A percentile compares a stretch with the other conserved stretches of the same genome.
phyloP scores from a whole-genome alignment of 2,329 filamentous ascomycete species.

The Verticillium nubilum region DNA sequence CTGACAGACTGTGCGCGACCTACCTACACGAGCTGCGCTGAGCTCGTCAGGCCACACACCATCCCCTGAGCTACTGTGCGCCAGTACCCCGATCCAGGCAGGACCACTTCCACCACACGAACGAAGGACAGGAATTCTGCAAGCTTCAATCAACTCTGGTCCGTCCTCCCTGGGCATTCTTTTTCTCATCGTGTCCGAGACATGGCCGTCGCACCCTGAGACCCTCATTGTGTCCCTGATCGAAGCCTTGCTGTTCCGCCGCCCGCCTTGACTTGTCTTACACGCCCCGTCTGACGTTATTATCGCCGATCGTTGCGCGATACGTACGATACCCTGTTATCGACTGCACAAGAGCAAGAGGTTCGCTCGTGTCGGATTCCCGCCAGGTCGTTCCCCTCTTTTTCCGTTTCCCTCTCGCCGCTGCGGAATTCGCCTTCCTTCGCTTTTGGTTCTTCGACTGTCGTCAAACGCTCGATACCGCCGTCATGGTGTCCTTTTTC shows the following conservation, averaged over 20 bases:
- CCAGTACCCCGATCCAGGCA: background rate
- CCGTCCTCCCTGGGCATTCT: background rate
- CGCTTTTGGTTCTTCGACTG: background rate
- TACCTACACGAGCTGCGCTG: background rate
- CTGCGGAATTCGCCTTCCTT: background rate
- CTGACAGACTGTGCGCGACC: background rate
- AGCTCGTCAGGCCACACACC: background rate
- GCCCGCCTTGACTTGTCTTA: background rate
- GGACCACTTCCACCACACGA: background rate
- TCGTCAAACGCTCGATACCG: background rate
- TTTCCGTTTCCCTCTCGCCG: background rate
- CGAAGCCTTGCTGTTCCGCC: background rate
- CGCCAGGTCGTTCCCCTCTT: no score
- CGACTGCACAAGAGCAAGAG: background rate
- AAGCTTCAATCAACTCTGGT: background rate
- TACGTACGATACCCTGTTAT: background rate
- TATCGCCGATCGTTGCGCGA: background rate
- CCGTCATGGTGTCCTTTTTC: constrained; percentile 53
- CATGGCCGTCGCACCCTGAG: constrained; percentile 3
- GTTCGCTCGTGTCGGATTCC: background rate
- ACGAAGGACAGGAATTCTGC: background rate
- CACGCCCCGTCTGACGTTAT: background rate
- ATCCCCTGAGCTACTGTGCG: background rate
- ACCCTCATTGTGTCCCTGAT: background rate
- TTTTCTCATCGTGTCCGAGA: background rate